Percentiles rank a stretch among this genome's conserved stretches.
Conservation (phyloP, 306 rosid genomes). For the Casuarina cunninghamiana region DNA sequence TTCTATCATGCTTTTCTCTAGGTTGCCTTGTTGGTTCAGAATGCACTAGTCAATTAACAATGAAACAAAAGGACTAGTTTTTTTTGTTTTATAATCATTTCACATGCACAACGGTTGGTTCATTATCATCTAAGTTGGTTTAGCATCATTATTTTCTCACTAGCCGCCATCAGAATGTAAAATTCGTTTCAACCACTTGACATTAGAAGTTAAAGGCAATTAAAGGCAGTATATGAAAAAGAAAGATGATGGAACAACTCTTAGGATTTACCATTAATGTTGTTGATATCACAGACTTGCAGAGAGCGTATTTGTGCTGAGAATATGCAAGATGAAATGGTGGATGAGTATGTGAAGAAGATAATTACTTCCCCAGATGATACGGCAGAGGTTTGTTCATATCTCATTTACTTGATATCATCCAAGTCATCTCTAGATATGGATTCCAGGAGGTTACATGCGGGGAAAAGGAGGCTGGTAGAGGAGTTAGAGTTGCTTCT, state of each 20-base stretch:
- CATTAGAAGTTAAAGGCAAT: not conserved
- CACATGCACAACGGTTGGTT: not conserved
- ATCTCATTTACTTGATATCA: constrained; percentile 66
- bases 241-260: not conserved
- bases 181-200: constrained; percentile 4
- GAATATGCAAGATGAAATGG: constrained; percentile 33
- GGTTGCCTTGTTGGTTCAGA: not conserved
- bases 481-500: constrained; percentile 72
- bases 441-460: constrained; percentile 37
- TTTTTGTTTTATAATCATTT: not conserved
- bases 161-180: not conserved
- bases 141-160: not conserved
- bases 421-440: constrained; percentile 42
- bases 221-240: not conserved
- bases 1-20: not conserved
- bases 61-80: not conserved
- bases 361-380: constrained; percentile 34
- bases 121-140: not conserved
- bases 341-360: constrained; percentile 40
- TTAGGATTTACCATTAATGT: constrained; percentile 17
- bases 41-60: not conserved
- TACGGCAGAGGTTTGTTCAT: constrained; percentile 51
- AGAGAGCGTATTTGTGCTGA: constrained; percentile 49
- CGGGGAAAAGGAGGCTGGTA: constrained; percentile 37
- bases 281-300: constrained; percentile 57